Evolutionary conservation across 2,329 filamentous ascomycete genomes (phyloP).

Genomic region (Aureobasidium namibiae): DNA sequence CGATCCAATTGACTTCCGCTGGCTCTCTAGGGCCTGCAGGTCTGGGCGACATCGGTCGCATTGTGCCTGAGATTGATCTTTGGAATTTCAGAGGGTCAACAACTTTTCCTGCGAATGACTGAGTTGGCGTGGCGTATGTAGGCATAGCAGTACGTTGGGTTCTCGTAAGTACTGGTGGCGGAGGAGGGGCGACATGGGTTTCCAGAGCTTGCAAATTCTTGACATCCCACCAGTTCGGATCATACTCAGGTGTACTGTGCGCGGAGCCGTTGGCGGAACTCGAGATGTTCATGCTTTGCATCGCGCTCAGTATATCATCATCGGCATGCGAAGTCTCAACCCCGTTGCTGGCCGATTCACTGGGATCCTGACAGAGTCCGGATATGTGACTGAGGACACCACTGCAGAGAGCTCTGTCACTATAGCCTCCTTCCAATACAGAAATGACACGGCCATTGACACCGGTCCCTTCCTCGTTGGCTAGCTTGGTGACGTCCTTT

Average conservation of each 20-base stretch:
- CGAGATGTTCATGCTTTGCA: slow-evolving; percentile 10
- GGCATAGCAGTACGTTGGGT: slow-evolving; percentile 50
- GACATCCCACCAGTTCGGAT: slow-evolving; percentile 38
- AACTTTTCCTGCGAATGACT: slow-evolving; percentile 76
- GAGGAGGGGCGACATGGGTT: slow-evolving; percentile 43
- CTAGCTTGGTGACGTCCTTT: slow-evolving; percentile 71
- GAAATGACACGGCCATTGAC: slow-evolving; percentile 84
- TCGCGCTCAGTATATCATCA: slow-evolving; percentile 1
- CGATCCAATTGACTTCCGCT: slow-evolving; percentile 77
- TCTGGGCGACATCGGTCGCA: slow-evolving; percentile 30
- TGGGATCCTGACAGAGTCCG: slow-evolving; percentile 58
- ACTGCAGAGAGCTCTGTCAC: slow-evolving; percentile 79
- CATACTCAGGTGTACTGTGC: slow-evolving; percentile 25
- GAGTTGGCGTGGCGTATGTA: slow-evolving; percentile 80
- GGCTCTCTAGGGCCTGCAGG: slow-evolving; percentile 55
- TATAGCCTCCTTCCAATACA: slow-evolving; percentile 92
- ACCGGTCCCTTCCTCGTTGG: slow-evolving; percentile 67
- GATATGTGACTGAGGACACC: slow-evolving; percentile 86
- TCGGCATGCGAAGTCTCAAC: neutral
- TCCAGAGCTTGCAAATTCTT: slow-evolving; percentile 63
- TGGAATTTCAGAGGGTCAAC: slow-evolving; percentile 58
- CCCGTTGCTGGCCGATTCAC: neutral
- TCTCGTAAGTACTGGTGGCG: slow-evolving; percentile 46
- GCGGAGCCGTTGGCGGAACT: slow-evolving; percentile 24
- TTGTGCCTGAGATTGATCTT: slow-evolving; percentile 53